Base-by-base conservation (phyloP, 2,329 filamentous ascomycete species). In the Arthrobotrys megalospora region DNA sequence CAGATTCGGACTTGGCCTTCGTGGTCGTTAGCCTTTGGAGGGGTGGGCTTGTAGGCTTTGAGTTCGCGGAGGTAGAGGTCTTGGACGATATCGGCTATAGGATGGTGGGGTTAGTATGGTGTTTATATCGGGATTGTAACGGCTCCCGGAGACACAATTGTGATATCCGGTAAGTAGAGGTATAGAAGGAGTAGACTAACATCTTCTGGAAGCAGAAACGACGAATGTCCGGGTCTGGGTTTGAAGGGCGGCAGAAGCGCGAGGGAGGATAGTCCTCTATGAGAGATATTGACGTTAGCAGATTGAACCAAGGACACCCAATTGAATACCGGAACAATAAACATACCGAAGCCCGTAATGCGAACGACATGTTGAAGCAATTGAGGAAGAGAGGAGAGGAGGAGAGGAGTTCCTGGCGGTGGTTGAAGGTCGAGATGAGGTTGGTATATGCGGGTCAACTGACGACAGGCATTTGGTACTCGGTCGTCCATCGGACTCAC, bases 1-100 rank as follows among this genome's bases (percentile, higher is more conserved):
- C 98, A 99, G 85, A 90, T 93, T 85, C 96, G 92, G 83, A 98
- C 96, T 83, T 97, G 92, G 84, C 93, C 94, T 82, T 95, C 91
- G 84, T 94, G 88, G 84, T 98, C 96, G 83, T 90, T 90, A 80
- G 93, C 89, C 89, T 97, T 97, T 87, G 95, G 85, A 82, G 90
- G 88, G 72, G 92, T 88, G 80, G 91, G 88, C 90, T 98, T 98
- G 92, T 97, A 98, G 86, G 90, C 90, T 88, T 95, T 96, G 85
- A 99, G 91, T 87, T 98, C 94, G 86, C 91, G 92, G 83, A 99
- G 91, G 89, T 99, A 99, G 84, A 99, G 90, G 85, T 98, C 95
- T 87, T 98, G 96, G 83, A 99, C 93, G 83, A 97, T 90, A 86
- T 99, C 96, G 90, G 93, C 96, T 98, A 84, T 81, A 80, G 80